Evolutionary conservation across 805 yeast species (phyloP).

Genomic region (Lachancea lanzarotensis): DNA sequence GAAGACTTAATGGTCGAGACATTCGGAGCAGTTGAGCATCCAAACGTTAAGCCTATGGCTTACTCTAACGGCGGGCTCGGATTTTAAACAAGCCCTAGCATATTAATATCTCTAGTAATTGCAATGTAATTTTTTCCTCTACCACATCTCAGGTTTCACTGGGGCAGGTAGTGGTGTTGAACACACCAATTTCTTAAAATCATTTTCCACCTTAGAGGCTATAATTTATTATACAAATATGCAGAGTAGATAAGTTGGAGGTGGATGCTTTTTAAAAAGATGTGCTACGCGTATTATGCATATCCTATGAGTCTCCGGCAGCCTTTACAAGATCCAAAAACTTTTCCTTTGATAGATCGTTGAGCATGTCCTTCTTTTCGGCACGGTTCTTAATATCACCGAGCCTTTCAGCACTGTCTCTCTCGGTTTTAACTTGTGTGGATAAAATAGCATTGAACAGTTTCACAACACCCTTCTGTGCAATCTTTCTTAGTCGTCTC

Average conservation of each 20-base stretch:
- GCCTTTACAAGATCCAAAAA: constrained; percentile 82
- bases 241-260: not conserved
- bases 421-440: constrained; percentile 59
- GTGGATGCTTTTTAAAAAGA: too few species aligned
- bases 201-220: not conserved
- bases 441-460: constrained; percentile 77
- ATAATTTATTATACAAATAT: constrained; percentile 9
- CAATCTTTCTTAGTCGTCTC: constrained; percentile 63
- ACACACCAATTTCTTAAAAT: not conserved
- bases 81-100: constrained; percentile 15
- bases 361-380: constrained; percentile 49
- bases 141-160: not conserved
- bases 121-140: not conserved
- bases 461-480: constrained; percentile 82
- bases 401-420: constrained; percentile 44
- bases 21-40: constrained; percentile 83
- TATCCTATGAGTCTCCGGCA: constrained; percentile 44
- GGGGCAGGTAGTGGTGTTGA: not conserved
- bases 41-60: constrained; percentile 91
- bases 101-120: not conserved
- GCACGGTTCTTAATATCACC: constrained; percentile 38
- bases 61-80: constrained; percentile 52
- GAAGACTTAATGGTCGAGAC: constrained; percentile 48
- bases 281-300: not conserved
- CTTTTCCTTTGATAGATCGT: constrained; percentile 81